Base-by-base conservation (phyloP, 2,329 filamentous ascomycete species). In the Lithohypha guttulata region DNA sequence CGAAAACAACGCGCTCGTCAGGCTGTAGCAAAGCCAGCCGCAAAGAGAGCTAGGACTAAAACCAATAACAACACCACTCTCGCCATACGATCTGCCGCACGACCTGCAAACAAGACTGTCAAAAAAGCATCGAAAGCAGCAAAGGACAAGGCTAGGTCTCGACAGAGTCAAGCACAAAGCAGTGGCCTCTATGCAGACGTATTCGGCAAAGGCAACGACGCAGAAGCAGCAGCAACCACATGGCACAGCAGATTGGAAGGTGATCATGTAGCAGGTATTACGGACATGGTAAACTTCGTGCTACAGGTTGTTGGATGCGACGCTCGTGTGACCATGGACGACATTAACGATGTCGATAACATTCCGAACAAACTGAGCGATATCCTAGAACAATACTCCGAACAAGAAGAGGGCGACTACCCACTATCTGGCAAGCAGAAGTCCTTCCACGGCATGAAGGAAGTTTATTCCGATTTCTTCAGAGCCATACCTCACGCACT, bases 341-440 rank as follows among this genome's bases (percentile, higher is more conserved):
- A 96, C 57, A 84, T 95, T 47, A 77, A 80, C 49, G 89, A 98
- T 56, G 77, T 85, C 6, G 91, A 98, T 57, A 86, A 91, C 54
- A 84, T 81, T 33, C 76, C 83, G 13, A 79, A 77, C 54, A 79
- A 78, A 54, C 66, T 98, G 31, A 69, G 73, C 15, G 87, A 96
- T 52, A 69, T 98, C n/a, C 84, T 95, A 59, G 79, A 83, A 45
- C 77, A 87, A 45, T 93, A 87, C 56, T 81, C 91, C 59, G 77
- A 79, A 67, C 73, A 81, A 70, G 77, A 82, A 56, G 80, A 89
- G 34, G 81, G 82, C 21, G 91, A 96, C 34, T 98, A 98, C 54
- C 91, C 91, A 26, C 73, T 98, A 30, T 82, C 93, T 42, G 82
- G 85, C 11, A 87, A 79, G 61, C 73, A 79, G 26, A 89, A 82